Evolutionary conservation across 345 rosid genomes (phyloP).

Genomic region (Brassica rapa): DNA sequence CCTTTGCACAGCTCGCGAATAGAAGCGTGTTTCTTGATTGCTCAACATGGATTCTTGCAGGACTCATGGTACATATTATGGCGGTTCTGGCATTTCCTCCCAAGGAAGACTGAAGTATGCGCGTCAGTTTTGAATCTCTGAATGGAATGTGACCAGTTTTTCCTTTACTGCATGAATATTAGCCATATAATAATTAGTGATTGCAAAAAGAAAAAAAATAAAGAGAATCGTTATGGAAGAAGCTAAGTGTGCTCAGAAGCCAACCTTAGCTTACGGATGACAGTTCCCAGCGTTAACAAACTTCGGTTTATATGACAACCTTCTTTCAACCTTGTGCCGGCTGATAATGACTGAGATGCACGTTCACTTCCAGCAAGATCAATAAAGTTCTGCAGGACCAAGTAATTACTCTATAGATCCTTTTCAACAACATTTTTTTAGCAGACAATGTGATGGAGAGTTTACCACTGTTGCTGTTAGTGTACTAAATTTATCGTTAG

Average conservation of each 20-base stretch:
- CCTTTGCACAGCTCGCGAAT: conserved; percentile 96
- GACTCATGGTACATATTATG: conserved; percentile 90
- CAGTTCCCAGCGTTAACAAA: conserved; percentile 90
- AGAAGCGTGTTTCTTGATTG: conserved; percentile 91
- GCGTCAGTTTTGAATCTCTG: conserved; percentile 93
- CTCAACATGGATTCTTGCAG: conserved; percentile 89
- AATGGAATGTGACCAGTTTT: conserved; percentile 87
- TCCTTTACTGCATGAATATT: conserved; percentile 77
- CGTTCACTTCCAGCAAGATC: conserved; percentile 99
- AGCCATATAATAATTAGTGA: conserved; percentile 31
- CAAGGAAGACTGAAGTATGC: conserved; percentile 86
- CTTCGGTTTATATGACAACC: conserved; percentile 96
- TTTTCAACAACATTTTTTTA: not conserved
- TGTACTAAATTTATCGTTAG: conserved; percentile 66
- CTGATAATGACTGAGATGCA: conserved; percentile 88
- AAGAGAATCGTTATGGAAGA: conserved; percentile 2
- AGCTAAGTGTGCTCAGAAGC: conserved; percentile 29
- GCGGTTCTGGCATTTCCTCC: conserved; percentile 95
- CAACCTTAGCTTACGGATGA: conserved; percentile 91
- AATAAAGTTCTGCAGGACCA: conserved; percentile 64
- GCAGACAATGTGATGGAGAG: not conserved
- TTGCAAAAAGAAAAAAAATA: conserved; percentile 3
- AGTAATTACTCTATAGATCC: conserved; percentile 1
- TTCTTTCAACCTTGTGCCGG: conserved; percentile 88
- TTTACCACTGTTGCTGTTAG: conserved; percentile 85